These are phyloP conservation scores for Nothophoma quercina DNA, from an alignment of 2,329 filamentous ascomycete species.

Conservation along the genomic window DNA sequence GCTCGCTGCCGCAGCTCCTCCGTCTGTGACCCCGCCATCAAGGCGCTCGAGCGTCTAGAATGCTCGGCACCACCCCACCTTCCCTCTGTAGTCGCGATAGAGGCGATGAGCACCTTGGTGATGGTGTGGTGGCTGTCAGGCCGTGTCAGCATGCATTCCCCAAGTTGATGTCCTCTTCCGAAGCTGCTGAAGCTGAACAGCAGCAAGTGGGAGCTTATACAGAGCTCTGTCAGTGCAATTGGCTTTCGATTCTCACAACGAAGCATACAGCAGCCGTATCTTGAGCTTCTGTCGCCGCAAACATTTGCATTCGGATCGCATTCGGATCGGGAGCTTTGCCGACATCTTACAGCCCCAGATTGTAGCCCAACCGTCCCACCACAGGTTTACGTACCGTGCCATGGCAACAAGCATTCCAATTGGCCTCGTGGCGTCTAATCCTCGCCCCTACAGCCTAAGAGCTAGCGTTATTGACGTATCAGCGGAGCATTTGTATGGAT, in stretches of 20 bases:
- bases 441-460: slow-evolving; percentile 16
- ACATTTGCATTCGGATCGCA: slow-evolving; percentile 23
- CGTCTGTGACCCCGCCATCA: slow-evolving; percentile 8
- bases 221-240: background rate
- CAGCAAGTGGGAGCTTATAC: background rate
- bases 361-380: slow-evolving; percentile 2
- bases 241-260: background rate
- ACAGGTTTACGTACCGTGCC: slow-evolving; percentile 30
- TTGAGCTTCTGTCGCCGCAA: slow-evolving; percentile 5
- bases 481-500: slow-evolving; percentile 17
- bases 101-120: slow-evolving; percentile 12
- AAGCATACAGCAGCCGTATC: background rate
- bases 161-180: slow-evolving; percentile 2
- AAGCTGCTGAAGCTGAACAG: background rate
- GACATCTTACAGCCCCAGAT: slow-evolving; percentile 19
- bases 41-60: slow-evolving; percentile 10
- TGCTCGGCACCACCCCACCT: slow-evolving; percentile 18
- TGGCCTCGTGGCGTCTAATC: slow-evolving; percentile 13
- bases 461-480: slow-evolving; percentile 24
- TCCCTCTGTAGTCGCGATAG: slow-evolving; percentile 6
- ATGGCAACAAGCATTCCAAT: slow-evolving; percentile 19
- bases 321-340: slow-evolving; percentile 22
- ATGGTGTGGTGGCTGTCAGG: slow-evolving; percentile 7
- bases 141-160: slow-evolving; percentile 15
- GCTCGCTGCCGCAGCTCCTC: slow-evolving; percentile 18